Percentiles rank a stretch among this genome's conserved stretches.
phyloP scores from a whole-genome alignment of 208 protist species.

The Acanthamoeba sp. region DNA sequence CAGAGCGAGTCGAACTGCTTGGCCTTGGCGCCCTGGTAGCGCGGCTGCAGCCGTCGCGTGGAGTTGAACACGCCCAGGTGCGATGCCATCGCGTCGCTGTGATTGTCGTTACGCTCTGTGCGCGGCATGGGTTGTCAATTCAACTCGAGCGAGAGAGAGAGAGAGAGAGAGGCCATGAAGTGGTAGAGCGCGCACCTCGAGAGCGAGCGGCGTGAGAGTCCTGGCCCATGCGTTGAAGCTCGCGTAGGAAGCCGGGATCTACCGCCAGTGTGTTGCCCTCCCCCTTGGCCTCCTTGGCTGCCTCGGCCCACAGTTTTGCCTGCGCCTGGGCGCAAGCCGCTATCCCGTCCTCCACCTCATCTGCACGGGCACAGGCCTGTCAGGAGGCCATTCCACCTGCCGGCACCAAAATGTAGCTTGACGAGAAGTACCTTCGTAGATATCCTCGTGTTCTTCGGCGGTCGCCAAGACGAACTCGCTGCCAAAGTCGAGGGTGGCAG shows the following conservation, averaged over 20 bases:
- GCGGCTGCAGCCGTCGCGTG: slow-evolving; percentile 35
- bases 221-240: slow-evolving; percentile 25
- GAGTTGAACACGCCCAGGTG: slow-evolving; percentile 56
- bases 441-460: background rate
- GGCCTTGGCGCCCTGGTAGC: slow-evolving; percentile 59
- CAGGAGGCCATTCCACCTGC: no score
- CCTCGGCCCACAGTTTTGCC: slow-evolving; percentile 56
- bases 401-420: no score
- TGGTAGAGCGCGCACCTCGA: slow-evolving; percentile 27
- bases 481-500: background rate
- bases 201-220: background rate
- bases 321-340: slow-evolving; percentile 33
- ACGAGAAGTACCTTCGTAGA: no score
- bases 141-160: slow-evolving; percentile 3
- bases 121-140: no score
- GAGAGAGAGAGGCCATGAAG: slow-evolving; percentile 55
- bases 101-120: slow-evolving; percentile 16
- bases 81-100: slow-evolving; percentile 64
- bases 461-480: background rate
- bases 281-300: slow-evolving; percentile 23
- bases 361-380: no score
- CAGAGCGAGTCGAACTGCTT: slow-evolving; percentile 14
- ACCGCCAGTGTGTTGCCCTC: background rate
- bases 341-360: slow-evolving; percentile 55
- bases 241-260: slow-evolving; percentile 15